Percentiles rank a stretch among this genome's conserved stretches.
These are phyloP conservation scores for Lyophyllum atratum DNA, from an alignment of 768 basidiomycete species.

Conservation along the genomic window DNA sequence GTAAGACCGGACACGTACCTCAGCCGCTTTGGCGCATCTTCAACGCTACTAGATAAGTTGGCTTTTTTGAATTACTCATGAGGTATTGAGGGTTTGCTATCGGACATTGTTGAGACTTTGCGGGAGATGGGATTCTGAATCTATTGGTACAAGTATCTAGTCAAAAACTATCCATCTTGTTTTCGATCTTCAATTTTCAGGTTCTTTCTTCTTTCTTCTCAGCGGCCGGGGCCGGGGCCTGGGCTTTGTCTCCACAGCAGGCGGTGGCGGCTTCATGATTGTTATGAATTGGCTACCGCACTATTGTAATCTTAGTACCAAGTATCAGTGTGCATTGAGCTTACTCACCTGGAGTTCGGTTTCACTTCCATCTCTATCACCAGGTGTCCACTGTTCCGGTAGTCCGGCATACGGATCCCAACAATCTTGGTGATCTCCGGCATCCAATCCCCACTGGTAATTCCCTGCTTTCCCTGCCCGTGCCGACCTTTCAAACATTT, in stretches of 20 bases:
- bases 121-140: no score
- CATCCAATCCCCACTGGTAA: slow-evolving; percentile 27
- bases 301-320: background rate
- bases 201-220: background rate
- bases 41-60: no score
- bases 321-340: background rate
- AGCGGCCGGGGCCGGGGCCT: background rate
- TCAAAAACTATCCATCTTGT: background rate
- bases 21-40: no score
- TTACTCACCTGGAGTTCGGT: slow-evolving; percentile 1
- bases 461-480: slow-evolving; percentile 21
- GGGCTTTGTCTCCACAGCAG: background rate
- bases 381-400: slow-evolving; percentile 14
- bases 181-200: background rate
- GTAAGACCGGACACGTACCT: no score
- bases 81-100: no score
- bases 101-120: no score
- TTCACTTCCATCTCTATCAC: slow-evolving; percentile 4
- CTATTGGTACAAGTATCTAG: background rate
- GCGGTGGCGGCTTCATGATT: background rate
- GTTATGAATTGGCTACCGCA: background rate
- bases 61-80: no score
- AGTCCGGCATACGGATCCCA: slow-evolving; percentile 19
- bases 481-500: slow-evolving; percentile 25
- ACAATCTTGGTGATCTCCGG: slow-evolving; percentile 19